Conservation (phyloP, 805 yeast species). For the Soucietia sequanensis region DNA sequence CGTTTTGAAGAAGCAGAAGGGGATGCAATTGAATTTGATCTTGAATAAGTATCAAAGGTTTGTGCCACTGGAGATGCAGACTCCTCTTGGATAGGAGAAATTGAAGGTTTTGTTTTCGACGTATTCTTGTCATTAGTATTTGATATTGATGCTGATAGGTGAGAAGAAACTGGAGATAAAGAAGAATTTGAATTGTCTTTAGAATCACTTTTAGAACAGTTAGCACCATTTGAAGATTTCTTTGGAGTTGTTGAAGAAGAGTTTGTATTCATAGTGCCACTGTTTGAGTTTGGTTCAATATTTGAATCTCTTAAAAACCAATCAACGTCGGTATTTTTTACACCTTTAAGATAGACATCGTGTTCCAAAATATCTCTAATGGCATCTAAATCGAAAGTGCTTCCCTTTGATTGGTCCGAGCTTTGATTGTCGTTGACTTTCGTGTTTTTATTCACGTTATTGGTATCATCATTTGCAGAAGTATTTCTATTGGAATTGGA, state of each 20-base stretch:
- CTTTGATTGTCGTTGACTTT: no score
- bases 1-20: slow-evolving; percentile 9
- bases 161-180: slow-evolving; percentile 13
- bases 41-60: no score
- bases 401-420: no score
- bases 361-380: slow-evolving; percentile 22
- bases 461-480: no score
- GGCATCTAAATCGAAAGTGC: no score
- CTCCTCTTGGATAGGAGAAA: slow-evolving; percentile 25
- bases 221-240: no score
- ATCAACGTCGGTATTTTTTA: slow-evolving; percentile 45
- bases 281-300: slow-evolving; percentile 4
- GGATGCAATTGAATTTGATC: no score
- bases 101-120: slow-evolving; percentile 33
- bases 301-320: slow-evolving; percentile 48
- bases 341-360: slow-evolving; percentile 25
- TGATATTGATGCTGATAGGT: slow-evolving; percentile 25
- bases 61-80: slow-evolving; percentile 9
- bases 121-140: slow-evolving; percentile 29
- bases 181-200: background rate
- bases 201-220: slow-evolving; percentile 1
- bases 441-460: no score
- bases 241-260: slow-evolving; percentile 1
- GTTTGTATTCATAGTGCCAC: slow-evolving; percentile 2
- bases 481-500: no score